These are phyloP conservation scores for Sanghuangporus weigelae DNA, from an alignment of 1,284 basidiomycete genomes.

Conservation along the genomic window DNA sequence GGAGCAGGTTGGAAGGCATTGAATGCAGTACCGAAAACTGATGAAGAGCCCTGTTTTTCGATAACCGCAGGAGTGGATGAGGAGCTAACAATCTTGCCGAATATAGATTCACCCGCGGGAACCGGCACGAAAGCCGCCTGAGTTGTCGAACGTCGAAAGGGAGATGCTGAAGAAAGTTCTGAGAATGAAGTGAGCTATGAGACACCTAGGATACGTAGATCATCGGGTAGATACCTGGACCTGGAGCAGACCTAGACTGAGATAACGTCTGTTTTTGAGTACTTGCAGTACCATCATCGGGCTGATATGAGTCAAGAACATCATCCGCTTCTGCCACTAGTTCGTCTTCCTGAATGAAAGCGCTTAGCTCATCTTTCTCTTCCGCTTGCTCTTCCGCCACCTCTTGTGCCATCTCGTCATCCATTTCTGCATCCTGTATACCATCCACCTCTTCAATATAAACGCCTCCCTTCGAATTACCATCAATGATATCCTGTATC, in stretches of 20 bases:
- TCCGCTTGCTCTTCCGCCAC: constrained; percentile 20
- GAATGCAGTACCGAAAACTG: constrained; percentile 6
- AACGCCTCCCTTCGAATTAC: constrained; percentile 30
- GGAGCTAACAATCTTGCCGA: constrained; percentile 21
- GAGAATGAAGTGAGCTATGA: not conserved
- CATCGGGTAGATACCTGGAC: not conserved
- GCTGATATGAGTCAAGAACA: constrained; percentile 23
- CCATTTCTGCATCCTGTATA: constrained; percentile 8
- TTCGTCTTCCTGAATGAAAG: constrained; percentile 21
- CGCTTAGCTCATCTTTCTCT: constrained; percentile 12
- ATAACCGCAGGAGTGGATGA: constrained; percentile 12
- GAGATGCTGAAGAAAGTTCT: constrained; percentile 4
- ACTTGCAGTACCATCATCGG: constrained; percentile 8
- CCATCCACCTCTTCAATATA: not conserved
- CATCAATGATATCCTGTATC: constrained; percentile 77
- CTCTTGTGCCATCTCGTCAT: constrained; percentile 18
- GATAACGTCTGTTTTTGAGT: not conserved
- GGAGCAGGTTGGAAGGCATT: constrained; percentile 10
- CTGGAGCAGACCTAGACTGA: not conserved
- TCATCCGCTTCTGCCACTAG: constrained; percentile 20
- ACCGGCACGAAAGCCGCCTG: not conserved
- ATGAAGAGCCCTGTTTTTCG: not conserved
- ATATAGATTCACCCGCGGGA: constrained; percentile 21
- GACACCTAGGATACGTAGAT: not conserved
- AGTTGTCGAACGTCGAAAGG: not conserved